These are phyloP conservation scores for Phytophthora hybrid DNA, from an alignment of 352 stramenopile species.

Conservation along the genomic window DNA sequence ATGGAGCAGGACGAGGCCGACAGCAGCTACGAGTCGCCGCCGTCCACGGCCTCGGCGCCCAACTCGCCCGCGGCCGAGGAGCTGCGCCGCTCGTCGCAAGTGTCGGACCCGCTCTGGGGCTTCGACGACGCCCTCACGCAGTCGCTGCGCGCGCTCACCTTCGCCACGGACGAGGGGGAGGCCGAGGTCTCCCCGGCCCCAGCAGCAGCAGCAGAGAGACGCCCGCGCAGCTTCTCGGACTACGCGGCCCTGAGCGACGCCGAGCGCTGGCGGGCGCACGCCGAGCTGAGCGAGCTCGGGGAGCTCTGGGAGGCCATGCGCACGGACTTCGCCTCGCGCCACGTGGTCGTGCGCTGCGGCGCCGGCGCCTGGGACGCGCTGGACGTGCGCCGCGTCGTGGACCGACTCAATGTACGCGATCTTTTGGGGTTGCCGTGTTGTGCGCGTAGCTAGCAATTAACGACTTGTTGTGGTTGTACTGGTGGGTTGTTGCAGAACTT, in stretches of 20 bases:
- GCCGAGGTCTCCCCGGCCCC: too few relatives aligned
- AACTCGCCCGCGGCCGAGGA: slow-evolving; percentile 32
- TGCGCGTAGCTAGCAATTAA: neutral
- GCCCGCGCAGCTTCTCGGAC: slow-evolving; percentile 75
- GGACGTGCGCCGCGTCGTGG: slow-evolving; percentile 54
- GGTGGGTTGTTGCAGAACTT: slow-evolving; percentile 65
- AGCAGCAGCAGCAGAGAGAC: slow-evolving; percentile 24
- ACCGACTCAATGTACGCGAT: slow-evolving; percentile 56
- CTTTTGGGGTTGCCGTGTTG: neutral
- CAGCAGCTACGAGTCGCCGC: slow-evolving; percentile 35
- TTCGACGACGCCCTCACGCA: slow-evolving; percentile 52
- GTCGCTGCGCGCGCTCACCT: slow-evolving; percentile 59
- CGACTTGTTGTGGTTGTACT: slow-evolving; percentile 11
- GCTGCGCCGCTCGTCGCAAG: slow-evolving; percentile 19
- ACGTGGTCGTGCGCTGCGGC: slow-evolving; percentile 68
- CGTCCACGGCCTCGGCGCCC: slow-evolving; percentile 38
- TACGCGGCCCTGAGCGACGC: slow-evolving; percentile 53
- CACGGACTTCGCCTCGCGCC: slow-evolving; percentile 67
- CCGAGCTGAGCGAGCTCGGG: slow-evolving; percentile 22
- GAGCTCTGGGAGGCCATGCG: slow-evolving; percentile 69
- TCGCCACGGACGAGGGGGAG: slow-evolving; percentile 30
- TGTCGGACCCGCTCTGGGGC: slow-evolving; percentile 36
- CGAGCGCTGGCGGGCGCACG: slow-evolving; percentile 33
- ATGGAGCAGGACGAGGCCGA: neutral
- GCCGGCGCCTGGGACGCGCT: slow-evolving; percentile 41